phyloP scores from a whole-genome alignment of 2,329 filamentous ascomycete species.

The Coniochaeta ligniaria region DNA sequence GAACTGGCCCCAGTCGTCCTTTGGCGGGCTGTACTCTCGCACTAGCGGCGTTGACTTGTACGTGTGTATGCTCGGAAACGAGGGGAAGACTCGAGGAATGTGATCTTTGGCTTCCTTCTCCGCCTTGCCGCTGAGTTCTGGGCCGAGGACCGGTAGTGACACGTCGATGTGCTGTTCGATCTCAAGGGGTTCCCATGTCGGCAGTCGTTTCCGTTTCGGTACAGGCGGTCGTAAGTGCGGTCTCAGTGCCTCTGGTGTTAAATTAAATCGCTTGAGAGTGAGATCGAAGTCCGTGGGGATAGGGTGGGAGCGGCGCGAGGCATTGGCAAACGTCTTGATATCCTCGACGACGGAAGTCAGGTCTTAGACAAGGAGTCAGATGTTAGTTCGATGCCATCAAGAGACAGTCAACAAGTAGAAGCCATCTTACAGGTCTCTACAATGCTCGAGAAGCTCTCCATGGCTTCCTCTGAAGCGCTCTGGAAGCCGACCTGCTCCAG shows the following conservation, averaged over 20 bases:
- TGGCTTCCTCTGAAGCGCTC: slow-evolving; percentile 43
- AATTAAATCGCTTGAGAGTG: slow-evolving; percentile 42
- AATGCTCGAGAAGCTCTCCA: slow-evolving; percentile 49
- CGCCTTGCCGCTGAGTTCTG: slow-evolving; percentile 49
- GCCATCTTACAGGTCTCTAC: slow-evolving; percentile 49
- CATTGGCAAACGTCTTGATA: slow-evolving; percentile 36
- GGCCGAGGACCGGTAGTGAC: slow-evolving; percentile 39
- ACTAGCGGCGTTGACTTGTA: slow-evolving; percentile 51
- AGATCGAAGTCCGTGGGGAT: slow-evolving; percentile 51
- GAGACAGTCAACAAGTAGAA: slow-evolving; percentile 1
- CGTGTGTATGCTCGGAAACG: slow-evolving; percentile 58
- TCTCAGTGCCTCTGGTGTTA: slow-evolving; percentile 42
- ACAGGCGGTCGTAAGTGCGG: slow-evolving; percentile 51
- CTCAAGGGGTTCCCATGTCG: slow-evolving; percentile 27
- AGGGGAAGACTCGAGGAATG: slow-evolving; percentile 52
- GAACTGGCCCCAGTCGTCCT: slow-evolving; percentile 18
- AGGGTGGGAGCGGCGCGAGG: slow-evolving; percentile 43
- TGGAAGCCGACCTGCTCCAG: slow-evolving; percentile 53
- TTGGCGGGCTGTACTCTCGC: slow-evolving; percentile 23
- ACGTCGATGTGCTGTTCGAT: slow-evolving; percentile 21
- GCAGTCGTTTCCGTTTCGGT: slow-evolving; percentile 26
- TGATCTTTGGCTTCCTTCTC: slow-evolving; percentile 50
- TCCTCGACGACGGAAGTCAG: slow-evolving; percentile 40
- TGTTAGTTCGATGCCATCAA: background rate
- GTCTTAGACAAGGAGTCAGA: slow-evolving; percentile 27